A percentile compares a stretch with the other conserved stretches of the same genome.
phyloP scores from a whole-genome alignment of 2,329 filamentous ascomycete genomes.

The Alternaria conjuncta region DNA sequence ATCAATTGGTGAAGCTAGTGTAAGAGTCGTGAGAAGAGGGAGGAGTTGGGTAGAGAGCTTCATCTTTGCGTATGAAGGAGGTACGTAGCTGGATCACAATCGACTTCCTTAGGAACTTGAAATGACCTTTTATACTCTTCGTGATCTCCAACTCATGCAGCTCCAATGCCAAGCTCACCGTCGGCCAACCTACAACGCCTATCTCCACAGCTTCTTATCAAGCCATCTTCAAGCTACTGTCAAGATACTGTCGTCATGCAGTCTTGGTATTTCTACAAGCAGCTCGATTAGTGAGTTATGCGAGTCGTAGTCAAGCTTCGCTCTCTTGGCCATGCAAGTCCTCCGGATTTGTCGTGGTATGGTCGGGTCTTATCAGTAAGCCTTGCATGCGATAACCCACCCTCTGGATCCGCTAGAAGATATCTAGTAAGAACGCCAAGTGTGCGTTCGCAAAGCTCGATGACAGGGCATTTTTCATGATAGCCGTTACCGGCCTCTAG shows the following conservation, averaged over 20 bases:
- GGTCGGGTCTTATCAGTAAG: constrained; percentile 16
- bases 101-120: background rate
- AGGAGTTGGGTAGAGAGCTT: constrained; percentile 26
- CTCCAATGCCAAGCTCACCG: background rate
- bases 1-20: constrained; percentile 30
- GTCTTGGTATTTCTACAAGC: constrained; percentile 8
- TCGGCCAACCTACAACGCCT: constrained; percentile 4
- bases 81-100: background rate
- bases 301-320: constrained; percentile 1
- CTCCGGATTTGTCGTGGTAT: background rate
- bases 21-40: constrained; percentile 24
- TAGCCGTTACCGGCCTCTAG: background rate
- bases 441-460: background rate
- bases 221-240: constrained; percentile 5
- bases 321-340: constrained; percentile 3
- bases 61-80: constrained; percentile 23
- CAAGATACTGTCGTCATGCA: constrained; percentile 1
- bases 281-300: background rate
- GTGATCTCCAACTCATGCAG: background rate
- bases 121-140: constrained; percentile 3
- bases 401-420: constrained; percentile 5
- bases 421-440: constrained; percentile 13
- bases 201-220: constrained; percentile 16
- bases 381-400: constrained; percentile 11
- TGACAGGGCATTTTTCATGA: background rate